These are phyloP conservation scores for Penicillium sp. DNA, from an alignment of 2,329 filamentous ascomycete species.

Conservation along the genomic window DNA sequence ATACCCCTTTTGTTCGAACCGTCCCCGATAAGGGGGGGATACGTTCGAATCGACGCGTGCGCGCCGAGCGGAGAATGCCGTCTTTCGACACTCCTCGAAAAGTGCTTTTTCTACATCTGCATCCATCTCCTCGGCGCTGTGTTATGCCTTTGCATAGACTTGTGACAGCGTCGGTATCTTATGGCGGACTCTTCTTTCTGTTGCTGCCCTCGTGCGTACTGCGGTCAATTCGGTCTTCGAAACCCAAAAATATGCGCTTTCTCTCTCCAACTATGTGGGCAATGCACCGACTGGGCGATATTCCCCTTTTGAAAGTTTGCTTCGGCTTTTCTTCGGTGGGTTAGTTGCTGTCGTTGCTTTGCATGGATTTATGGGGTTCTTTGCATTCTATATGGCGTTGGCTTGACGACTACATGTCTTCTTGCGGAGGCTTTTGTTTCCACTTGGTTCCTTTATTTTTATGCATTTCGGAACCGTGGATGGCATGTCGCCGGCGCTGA, in stretches of 20 bases:
- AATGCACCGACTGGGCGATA: neutral
- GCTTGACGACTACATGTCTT: constrained; percentile 36
- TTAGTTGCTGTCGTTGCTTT: neutral
- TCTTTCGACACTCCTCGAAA: constrained; percentile 34
- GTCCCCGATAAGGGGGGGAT: constrained; percentile 30
- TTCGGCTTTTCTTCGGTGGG: neutral
- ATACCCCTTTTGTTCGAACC: constrained; percentile 46
- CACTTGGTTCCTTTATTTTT: constrained; percentile 17
- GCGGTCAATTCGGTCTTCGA: constrained; percentile 17
- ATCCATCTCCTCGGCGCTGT: constrained; percentile 39
- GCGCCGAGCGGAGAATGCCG: constrained; percentile 38
- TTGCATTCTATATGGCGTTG: constrained; percentile 44
- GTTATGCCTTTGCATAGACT: constrained; percentile 41
- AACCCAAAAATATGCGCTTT: constrained; percentile 19
- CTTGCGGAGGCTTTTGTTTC: constrained; percentile 31
- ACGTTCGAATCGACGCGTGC: constrained; percentile 37
- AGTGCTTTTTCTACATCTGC: constrained; percentile 38
- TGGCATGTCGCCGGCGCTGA: constrained; percentile 33
- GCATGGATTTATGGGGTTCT: constrained; percentile 25
- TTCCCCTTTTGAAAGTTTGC: no score
- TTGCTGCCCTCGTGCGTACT: constrained; percentile 26
- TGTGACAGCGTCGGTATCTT: constrained; percentile 40
- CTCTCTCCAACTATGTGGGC: constrained; percentile 22
- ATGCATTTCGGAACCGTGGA: constrained; percentile 34
- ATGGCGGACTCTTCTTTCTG: constrained; percentile 32